phyloP scores from a whole-genome alignment of 73 alveolate species.

The Durusdinium trenchii region DNA sequence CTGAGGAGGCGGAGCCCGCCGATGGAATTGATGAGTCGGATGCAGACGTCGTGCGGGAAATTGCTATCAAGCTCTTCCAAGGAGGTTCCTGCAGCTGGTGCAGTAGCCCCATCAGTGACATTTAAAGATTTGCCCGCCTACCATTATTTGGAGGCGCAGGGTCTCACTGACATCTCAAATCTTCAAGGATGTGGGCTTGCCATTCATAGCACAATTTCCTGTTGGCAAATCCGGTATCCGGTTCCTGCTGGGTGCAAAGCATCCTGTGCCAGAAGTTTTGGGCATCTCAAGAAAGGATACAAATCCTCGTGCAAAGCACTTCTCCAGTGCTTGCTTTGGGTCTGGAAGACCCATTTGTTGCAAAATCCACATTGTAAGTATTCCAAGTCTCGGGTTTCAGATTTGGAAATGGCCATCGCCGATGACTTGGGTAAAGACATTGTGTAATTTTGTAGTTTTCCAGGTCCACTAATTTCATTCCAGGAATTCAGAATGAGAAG shows the following conservation, averaged over 20 bases:
- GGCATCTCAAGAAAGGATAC: conserved; percentile 14
- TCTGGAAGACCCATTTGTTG: not conserved
- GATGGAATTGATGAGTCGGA: not conserved
- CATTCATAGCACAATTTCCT: not conserved
- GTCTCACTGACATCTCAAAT: not conserved
- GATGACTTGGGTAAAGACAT: not conserved
- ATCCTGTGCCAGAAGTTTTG: not conserved
- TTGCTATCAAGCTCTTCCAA: not conserved
- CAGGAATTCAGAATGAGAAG: no score
- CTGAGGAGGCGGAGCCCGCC: not conserved
- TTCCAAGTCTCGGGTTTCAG: not conserved
- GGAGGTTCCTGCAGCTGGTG: not conserved
- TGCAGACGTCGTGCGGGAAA: no score
- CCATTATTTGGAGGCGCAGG: not conserved
- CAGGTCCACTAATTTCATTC: not conserved
- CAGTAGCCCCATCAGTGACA: not conserved
- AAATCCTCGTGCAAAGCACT: not conserved
- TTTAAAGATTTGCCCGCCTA: not conserved
- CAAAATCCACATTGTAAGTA: not conserved
- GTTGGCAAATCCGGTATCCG: not conserved
- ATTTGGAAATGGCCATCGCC: not conserved
- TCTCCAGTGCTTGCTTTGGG: not conserved
- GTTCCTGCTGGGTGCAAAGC: not conserved
- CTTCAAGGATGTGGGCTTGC: not conserved
- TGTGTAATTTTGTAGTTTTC: not conserved